phyloP scores from a whole-genome alignment of 2,329 filamentous ascomycete genomes.

The Cladosporium phlei region DNA sequence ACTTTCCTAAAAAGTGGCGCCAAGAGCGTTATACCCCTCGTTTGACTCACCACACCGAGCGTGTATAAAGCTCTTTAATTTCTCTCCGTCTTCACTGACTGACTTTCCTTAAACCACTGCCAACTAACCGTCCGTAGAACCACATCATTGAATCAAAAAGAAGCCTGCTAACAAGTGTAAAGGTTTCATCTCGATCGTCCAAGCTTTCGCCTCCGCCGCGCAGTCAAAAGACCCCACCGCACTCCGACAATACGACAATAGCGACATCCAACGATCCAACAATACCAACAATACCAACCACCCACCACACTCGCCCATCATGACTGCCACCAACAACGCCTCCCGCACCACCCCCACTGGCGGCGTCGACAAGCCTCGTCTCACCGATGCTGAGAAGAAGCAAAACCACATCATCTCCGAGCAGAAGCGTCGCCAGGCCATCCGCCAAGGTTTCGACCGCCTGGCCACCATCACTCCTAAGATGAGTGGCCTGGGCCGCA shows the following conservation, averaged over 20 bases:
- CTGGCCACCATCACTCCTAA: constrained; percentile 77
- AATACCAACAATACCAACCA: constrained; percentile 6
- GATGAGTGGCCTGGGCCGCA: constrained; percentile 75
- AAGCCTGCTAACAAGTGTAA: no score
- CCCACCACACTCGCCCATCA: background rate
- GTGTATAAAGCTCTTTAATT: no score
- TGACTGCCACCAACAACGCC: constrained; percentile 3
- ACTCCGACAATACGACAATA: background rate
- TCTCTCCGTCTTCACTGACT: no score
- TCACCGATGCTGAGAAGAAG: constrained; percentile 68
- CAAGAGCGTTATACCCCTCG: no score
- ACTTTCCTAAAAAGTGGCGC: no score
- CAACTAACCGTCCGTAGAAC: no score
- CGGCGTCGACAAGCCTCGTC: constrained; percentile 41
- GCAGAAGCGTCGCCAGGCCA: constrained; percentile 65
- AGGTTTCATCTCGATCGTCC: no score
- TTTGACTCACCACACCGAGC: no score
- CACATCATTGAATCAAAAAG: no score
- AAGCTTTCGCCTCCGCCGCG: no score
- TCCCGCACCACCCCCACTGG: constrained; percentile 5
- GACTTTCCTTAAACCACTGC: no score
- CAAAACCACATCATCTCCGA: constrained; percentile 68
- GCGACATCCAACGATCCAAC: no score
- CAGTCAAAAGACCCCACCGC: background rate
- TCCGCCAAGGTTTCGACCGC: constrained; percentile 77